Evolutionary conservation across 371 early-diverging fungal genomes (phyloP).

Genomic region (Rhizopus sp.): DNA sequence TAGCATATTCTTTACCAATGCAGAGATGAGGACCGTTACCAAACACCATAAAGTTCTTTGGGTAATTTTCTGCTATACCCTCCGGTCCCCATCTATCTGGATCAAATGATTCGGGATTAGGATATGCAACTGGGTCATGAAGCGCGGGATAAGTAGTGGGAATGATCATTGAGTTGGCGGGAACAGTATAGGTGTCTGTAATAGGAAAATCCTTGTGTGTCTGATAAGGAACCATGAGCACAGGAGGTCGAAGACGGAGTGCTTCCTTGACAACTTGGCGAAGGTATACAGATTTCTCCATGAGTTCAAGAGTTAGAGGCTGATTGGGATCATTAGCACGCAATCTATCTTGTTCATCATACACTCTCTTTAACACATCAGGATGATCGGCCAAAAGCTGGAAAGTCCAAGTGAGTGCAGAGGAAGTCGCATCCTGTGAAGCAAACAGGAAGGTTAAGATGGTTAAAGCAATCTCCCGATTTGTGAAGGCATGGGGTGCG

Average conservation of each 20-base stretch:
- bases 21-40: slow-evolving; percentile 48
- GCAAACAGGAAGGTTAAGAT: slow-evolving; percentile 31
- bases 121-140: slow-evolving; percentile 44
- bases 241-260: slow-evolving; percentile 26
- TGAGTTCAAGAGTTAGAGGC: slow-evolving; percentile 19
- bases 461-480: slow-evolving; percentile 29
- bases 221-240: slow-evolving; percentile 28
- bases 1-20: slow-evolving; percentile 49
- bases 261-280: slow-evolving; percentile 31
- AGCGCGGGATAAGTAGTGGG: slow-evolving; percentile 50
- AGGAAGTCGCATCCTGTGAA: slow-evolving; percentile 33
- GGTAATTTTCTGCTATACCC: slow-evolving; percentile 34
- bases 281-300: slow-evolving; percentile 21
- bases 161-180: slow-evolving; percentile 36
- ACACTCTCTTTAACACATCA: slow-evolving; percentile 24
- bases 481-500: slow-evolving; percentile 16
- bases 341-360: slow-evolving; percentile 22
- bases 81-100: slow-evolving; percentile 47
- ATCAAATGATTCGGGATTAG: slow-evolving; percentile 42
- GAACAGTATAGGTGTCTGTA: slow-evolving; percentile 16
- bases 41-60: slow-evolving; percentile 51
- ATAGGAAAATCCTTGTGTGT: slow-evolving; percentile 18
- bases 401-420: slow-evolving; percentile 31
- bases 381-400: slow-evolving; percentile 32
- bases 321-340: slow-evolving; percentile 18